Percentiles rank a stretch among this genome's conserved stretches.
Evolutionary conservation across 306 rosid species (phyloP).

Genomic region (Fragaria ananassa): DNA sequence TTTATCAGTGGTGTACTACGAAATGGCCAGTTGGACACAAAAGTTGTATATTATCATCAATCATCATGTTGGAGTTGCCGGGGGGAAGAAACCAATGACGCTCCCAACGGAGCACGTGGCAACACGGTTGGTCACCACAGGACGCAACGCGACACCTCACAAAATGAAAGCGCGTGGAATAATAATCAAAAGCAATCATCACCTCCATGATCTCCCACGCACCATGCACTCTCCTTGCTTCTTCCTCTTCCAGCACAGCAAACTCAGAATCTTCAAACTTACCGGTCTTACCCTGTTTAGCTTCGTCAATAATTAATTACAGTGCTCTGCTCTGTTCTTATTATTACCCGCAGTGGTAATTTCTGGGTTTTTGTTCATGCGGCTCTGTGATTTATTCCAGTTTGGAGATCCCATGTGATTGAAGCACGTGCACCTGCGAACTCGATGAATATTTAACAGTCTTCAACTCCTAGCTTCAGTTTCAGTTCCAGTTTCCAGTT

Average conservation of each 20-base stretch:
- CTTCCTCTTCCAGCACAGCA: too few relatives aligned
- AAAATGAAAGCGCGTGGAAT: constrained; percentile 17
- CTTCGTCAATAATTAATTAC: not conserved
- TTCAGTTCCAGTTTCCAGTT: not conserved
- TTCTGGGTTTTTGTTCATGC: not conserved
- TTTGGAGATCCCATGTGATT: constrained; percentile 28
- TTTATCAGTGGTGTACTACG: too few relatives aligned
- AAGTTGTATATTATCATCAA: not conserved
- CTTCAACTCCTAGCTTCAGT: not conserved
- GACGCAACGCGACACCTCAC: not conserved
- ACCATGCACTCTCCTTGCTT: not conserved
- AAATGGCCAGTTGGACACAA: not conserved
- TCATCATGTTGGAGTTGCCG: not conserved
- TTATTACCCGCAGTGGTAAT: not conserved
- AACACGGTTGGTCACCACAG: not conserved
- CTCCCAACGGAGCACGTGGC: not conserved
- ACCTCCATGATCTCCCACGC: not conserved
- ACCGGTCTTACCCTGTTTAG: not conserved
- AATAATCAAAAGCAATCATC: not conserved
- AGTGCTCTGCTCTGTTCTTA: not conserved
- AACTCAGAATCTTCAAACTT: too few relatives aligned
- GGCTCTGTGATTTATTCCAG: not conserved
- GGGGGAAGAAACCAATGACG: not conserved
- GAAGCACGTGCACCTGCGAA: constrained; percentile 32
- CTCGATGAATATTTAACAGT: too few relatives aligned